Conservation (phyloP, 495 filamentous ascomycete genomes). For the Penicillium macrosclerotiorum region DNA sequence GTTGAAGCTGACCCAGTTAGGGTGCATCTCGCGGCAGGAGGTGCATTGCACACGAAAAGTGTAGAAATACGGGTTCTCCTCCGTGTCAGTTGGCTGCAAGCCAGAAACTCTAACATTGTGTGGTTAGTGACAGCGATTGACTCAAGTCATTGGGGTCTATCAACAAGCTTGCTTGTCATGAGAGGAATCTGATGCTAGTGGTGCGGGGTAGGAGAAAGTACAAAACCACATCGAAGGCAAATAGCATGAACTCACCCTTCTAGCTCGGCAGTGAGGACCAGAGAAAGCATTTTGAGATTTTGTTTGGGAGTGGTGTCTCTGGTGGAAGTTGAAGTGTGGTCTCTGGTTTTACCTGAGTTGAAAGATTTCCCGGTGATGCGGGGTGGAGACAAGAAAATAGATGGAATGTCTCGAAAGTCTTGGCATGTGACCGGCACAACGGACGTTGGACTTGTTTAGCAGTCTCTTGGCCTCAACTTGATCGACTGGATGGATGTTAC, state of each 20-base stretch:
- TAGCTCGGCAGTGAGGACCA: slow-evolving; percentile 76
- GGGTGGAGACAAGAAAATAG: slow-evolving; percentile 30
- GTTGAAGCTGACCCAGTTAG: slow-evolving; percentile 82
- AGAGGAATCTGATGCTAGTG: neutral
- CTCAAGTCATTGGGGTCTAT: neutral
- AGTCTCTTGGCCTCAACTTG: too few species aligned
- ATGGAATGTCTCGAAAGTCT: slow-evolving; percentile 22
- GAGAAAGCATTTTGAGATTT: slow-evolving; percentile 65
- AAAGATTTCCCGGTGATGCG: slow-evolving; percentile 22
- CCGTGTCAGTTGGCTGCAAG: slow-evolving; percentile 78
- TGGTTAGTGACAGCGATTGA: slow-evolving; percentile 9
- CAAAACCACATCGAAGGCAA: neutral
- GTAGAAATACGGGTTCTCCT: slow-evolving; percentile 83
- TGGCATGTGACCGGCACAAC: slow-evolving; percentile 22
- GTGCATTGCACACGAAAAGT: slow-evolving; percentile 97
- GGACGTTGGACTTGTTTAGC: neutral
- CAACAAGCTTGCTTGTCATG: slow-evolving; percentile 1
- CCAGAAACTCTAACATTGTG: slow-evolving; percentile 73
- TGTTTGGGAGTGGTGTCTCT: slow-evolving; percentile 3
- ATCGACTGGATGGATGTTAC: neutral
- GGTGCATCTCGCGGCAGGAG: slow-evolving; percentile 86
- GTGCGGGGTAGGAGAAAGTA: slow-evolving; percentile 3
- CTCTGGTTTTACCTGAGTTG: slow-evolving; percentile 1
- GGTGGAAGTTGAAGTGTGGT: slow-evolving; percentile 6
- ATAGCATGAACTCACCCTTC: slow-evolving; percentile 53